These are phyloP conservation scores for Lentinus brumalis DNA, from an alignment of 768 basidiomycete genomes.

Conservation along the genomic window DNA sequence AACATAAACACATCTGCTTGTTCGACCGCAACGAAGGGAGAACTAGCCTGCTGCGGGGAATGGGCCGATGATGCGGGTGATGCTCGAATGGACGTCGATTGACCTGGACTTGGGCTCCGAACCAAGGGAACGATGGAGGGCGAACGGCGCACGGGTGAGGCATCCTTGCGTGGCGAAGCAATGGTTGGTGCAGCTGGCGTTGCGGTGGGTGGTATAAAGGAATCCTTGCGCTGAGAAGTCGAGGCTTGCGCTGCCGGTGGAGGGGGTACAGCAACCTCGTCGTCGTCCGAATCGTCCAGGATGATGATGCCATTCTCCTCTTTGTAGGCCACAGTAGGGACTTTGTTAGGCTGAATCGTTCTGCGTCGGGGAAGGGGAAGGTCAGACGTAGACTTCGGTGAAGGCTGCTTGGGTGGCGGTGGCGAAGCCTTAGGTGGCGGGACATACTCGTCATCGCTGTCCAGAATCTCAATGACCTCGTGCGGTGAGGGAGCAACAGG, in stretches of 20 bases:
- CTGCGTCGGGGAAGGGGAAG: not conserved
- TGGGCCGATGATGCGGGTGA: not conserved
- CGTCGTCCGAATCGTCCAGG: not conserved
- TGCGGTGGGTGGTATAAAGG: too few species aligned
- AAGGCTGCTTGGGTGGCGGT: not conserved
- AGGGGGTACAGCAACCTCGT: not conserved
- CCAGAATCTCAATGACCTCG: conserved; percentile 14
- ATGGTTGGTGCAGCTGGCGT: too few species aligned
- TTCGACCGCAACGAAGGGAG: not conserved
- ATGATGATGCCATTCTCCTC: conserved; percentile 4
- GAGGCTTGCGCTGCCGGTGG: not conserved
- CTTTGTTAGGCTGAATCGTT: not conserved
- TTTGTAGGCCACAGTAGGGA: not conserved
- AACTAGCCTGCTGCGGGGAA: not conserved
- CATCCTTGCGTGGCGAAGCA: too few species aligned
- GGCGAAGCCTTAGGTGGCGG: not conserved
- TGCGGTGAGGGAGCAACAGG: not conserved
- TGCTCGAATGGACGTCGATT: not conserved
- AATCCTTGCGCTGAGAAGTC: too few species aligned
- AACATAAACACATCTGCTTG: conserved; percentile 3
- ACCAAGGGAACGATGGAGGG: not conserved
- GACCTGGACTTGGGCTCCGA: not conserved
- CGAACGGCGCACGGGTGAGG: not conserved
- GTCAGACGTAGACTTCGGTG: not conserved
- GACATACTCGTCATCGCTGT: conserved; percentile 6